Percentiles rank a stretch among this genome's conserved stretches.
Conservation (phyloP, 768 basidiomycete genomes). For the Obba rivulosa region DNA sequence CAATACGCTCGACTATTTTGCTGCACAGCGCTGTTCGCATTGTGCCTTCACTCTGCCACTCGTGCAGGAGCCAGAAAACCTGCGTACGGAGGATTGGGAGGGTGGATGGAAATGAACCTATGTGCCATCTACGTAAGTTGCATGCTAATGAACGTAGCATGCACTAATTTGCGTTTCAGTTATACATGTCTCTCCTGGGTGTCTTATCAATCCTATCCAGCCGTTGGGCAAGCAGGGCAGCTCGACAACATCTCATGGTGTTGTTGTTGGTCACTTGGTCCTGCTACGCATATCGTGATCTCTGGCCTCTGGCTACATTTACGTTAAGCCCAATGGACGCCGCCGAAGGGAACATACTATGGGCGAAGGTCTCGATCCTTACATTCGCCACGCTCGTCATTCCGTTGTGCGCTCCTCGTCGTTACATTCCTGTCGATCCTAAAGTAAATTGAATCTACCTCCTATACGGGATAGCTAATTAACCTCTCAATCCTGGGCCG, state of each 20-base stretch:
- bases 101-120: constrained; percentile 10
- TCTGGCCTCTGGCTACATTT: constrained; percentile 57
- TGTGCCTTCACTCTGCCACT: constrained; percentile 41
- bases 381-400: constrained; percentile 39
- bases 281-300: constrained; percentile 51
- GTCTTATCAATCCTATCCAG: constrained; percentile 16
- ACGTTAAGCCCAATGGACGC: constrained; percentile 41
- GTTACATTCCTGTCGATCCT: constrained; percentile 54
- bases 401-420: constrained; percentile 51
- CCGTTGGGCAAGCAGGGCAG: constrained; percentile 8
- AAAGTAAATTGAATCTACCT: constrained; percentile 25
- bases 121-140: constrained; percentile 13
- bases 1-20: constrained; percentile 41
- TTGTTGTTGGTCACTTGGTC: constrained; percentile 41
- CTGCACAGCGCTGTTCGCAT: constrained; percentile 39
- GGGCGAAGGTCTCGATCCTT: constrained; percentile 46
- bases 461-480: too few relatives aligned
- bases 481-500: background rate
- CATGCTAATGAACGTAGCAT: background rate
- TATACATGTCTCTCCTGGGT: constrained; percentile 20
- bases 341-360: constrained; percentile 42
- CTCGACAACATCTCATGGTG: constrained; percentile 40
- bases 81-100: background rate
- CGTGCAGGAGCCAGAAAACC: constrained; percentile 12
- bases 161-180: constrained; percentile 4